Percentiles rank a stretch among this genome's conserved stretches.
Conservation (phyloP, 2,329 filamentous ascomycete genomes). For the Drechslerella stenobrocha region DNA sequence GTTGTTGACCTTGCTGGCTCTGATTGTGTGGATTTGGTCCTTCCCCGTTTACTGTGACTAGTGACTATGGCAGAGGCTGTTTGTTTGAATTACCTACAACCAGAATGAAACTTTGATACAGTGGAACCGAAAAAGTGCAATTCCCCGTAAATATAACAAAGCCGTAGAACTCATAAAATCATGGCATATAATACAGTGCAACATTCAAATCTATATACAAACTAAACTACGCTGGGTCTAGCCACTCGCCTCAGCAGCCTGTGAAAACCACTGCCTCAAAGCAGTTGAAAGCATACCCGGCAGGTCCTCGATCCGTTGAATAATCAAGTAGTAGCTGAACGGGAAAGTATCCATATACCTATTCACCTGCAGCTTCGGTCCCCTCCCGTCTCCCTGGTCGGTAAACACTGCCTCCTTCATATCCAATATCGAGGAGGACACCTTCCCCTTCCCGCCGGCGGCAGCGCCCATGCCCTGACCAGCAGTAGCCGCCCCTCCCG, state of each 20-base stretch:
- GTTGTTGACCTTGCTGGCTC: constrained; percentile 11
- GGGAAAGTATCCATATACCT: constrained; percentile 94
- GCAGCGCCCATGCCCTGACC: constrained; percentile 6
- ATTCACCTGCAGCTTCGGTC: constrained; percentile 72
- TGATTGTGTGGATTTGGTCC: not conserved
- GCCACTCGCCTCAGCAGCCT: constrained; percentile 59
- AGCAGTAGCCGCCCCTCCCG: constrained; percentile 59
- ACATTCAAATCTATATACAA: too few species aligned
- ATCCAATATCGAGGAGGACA: constrained; percentile 69
- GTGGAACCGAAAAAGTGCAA: too few species aligned
- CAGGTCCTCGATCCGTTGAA: constrained; percentile 86
- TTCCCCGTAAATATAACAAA: too few species aligned
- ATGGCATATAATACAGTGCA: too few species aligned
- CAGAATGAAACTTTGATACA: too few species aligned
- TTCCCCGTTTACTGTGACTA: constrained; percentile 5
- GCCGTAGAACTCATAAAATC: too few species aligned
- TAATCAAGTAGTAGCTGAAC: constrained; percentile 95
- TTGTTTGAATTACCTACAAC: too few species aligned
- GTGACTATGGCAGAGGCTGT: too few species aligned
- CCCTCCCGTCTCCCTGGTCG: constrained; percentile 66
- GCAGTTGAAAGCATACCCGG: constrained; percentile 84
- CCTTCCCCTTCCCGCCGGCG: constrained; percentile 12
- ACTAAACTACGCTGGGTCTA: too few species aligned
- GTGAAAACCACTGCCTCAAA: constrained; percentile 85
- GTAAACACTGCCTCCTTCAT: constrained; percentile 84